Evolutionary conservation across 345 rosid species (phyloP).

Genomic region (Populus deltoides): DNA sequence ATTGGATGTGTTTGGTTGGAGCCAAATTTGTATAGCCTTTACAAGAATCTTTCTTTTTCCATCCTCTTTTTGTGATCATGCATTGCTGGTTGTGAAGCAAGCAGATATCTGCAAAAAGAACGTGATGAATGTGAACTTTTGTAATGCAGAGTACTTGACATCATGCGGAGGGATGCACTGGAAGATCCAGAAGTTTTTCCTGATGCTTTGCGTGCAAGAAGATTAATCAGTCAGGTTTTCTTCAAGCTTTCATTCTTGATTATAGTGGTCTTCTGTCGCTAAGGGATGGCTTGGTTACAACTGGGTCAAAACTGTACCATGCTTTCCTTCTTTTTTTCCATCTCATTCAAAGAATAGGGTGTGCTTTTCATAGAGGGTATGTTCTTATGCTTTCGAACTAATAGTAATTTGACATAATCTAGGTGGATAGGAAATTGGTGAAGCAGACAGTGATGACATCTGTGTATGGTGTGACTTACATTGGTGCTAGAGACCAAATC

Average conservation of each 20-base stretch:
- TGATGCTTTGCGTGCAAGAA: slow-evolving; percentile 68
- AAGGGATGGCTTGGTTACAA: neutral
- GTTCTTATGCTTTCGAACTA: slow-evolving; percentile 1
- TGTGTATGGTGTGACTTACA: slow-evolving; percentile 93
- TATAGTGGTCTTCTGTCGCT: neutral
- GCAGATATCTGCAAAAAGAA: slow-evolving; percentile 5
- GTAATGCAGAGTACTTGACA: slow-evolving; percentile 70
- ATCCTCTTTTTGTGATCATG: slow-evolving; percentile 4
- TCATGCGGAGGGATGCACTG: slow-evolving; percentile 76
- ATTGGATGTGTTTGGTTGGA: neutral
- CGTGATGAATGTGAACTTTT: slow-evolving; percentile 9
- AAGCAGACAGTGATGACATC: slow-evolving; percentile 99
- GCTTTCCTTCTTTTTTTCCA: neutral
- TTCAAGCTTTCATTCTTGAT: slow-evolving; percentile 10
- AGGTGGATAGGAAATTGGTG: slow-evolving; percentile 98
- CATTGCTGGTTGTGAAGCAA: slow-evolving; percentile 3
- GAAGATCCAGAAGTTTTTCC: slow-evolving; percentile 65
- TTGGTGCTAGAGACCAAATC: slow-evolving; percentile 96
- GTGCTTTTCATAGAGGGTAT: neutral
- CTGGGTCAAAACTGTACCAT: neutral
- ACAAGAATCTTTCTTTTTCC: neutral
- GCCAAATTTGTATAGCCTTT: neutral
- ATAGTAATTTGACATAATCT: slow-evolving; percentile 25
- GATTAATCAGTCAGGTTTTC: slow-evolving; percentile 63
- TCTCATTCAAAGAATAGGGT: neutral